Evolutionary conservation across 495 filamentous ascomycete species (phyloP), one percentile per base, ranked within the genome.

Genomic region (Aspergillus diversus): DNA sequence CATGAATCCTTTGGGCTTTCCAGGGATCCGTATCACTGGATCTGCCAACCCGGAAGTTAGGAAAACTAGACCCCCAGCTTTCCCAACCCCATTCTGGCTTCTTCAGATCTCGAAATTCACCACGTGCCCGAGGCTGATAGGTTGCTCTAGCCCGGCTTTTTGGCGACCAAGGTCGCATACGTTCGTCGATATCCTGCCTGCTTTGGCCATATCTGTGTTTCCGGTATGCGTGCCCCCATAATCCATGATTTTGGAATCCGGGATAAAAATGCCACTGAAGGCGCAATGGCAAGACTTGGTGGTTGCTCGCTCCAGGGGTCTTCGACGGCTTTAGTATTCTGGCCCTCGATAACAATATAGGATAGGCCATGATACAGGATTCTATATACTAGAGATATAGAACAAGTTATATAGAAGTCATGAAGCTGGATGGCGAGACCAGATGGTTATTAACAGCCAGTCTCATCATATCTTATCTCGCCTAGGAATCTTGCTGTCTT

Each of bases 1-100:
- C 57, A 11, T 62, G 67, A 15, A 66, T 57, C 15, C 53, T 63
- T 39, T 71, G 65, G 0, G 54, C 37, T 15, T 71, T 63, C 67
- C 69, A 71, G 42, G 69, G 64, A 4, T 58, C 57, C 31, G 59
- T 70, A 3, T 50, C 33, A 5, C 11, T 43, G 2, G 56, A 50
- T 57, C 49, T 48, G 17, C 57, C 61, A 52, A 53, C 13, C 3
- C 60, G 63, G 53, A 55, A 50, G 6, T 65, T 64, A 0, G 65
- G 63, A 35, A 66, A 64, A 7, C 48, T 49, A 7, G 69, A 64
- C 6, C 64, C 72, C 12, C 53, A 60, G 6, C 58, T 61, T 16
- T 46, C 50, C 51, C 57, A 56, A 15, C 33, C 59, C 62, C 61
- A 70, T 8, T 52, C 35, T 35, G 54, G 56, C 12, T 35, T 52